Evolutionary conservation across 2,329 filamentous ascomycete genomes (phyloP).

Genomic region (Ophiostoma triangulosporum): DNA sequence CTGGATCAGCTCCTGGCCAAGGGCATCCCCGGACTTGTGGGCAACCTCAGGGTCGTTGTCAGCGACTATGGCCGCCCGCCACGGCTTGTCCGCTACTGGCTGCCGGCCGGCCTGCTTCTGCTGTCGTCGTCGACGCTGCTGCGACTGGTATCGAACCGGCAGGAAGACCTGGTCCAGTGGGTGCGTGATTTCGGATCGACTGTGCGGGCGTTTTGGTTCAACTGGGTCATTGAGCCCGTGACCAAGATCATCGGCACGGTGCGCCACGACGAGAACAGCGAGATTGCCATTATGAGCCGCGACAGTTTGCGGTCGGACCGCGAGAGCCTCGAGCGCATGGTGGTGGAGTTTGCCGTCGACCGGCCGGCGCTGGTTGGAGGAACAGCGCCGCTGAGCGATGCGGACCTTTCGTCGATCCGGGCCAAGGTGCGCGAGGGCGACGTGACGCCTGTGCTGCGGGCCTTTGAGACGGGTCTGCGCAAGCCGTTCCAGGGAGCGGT

Average conservation of each 20-base stretch:
- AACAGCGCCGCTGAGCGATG: constrained; percentile 42
- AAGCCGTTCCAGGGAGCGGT: constrained; percentile 72
- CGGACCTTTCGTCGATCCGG: constrained; percentile 61
- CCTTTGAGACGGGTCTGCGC: constrained; percentile 80
- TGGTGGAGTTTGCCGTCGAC: constrained; percentile 85
- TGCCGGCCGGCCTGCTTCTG: constrained; percentile 57
- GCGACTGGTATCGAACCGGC: constrained; percentile 58
- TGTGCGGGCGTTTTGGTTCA: constrained; percentile 78
- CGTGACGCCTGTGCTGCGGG: constrained; percentile 76
- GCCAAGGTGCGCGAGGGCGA: constrained; percentile 80
- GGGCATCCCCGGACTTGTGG: constrained; percentile 54
- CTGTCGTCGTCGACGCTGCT: constrained; percentile 81
- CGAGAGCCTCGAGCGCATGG: constrained; percentile 91
- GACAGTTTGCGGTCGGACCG: constrained; percentile 82
- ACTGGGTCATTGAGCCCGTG: constrained; percentile 84
- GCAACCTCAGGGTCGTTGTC: constrained; percentile 41
- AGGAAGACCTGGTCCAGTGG: constrained; percentile 69
- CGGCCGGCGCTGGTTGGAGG: constrained; percentile 51
- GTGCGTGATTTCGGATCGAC: constrained; percentile 66
- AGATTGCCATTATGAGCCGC: constrained; percentile 93
- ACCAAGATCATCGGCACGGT: constrained; percentile 82
- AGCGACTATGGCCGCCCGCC: constrained; percentile 62
- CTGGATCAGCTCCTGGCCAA: constrained; percentile 55
- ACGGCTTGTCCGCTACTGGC: constrained; percentile 71
- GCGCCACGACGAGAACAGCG: constrained; percentile 78